Base-by-base conservation (phyloP, 208 protist species). In the Jaenimonas drosophilae region DNA sequence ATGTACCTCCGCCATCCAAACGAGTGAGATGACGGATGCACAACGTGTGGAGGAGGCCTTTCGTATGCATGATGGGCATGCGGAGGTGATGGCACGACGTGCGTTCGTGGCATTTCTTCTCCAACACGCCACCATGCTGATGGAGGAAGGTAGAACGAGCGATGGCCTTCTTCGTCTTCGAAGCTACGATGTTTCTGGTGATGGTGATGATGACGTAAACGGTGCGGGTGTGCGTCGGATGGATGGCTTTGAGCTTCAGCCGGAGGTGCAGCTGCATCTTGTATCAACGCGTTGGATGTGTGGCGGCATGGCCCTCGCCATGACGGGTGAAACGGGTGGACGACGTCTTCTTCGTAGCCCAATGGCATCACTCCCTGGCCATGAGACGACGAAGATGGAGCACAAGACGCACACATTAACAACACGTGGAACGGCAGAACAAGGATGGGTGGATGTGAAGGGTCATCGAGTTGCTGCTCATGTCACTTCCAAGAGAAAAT, bases 71-170 rank as follows among this genome's bases (percentile, higher is more conserved):
- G 86, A 94, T 47, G 81, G 86, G 5, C 86, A 94, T 48, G 86
- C 86, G 2, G 81, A 94, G 59, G 81, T 91, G 27, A 72, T 94
- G 72, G 77, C 81, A 11, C 56, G 78, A 11, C 76, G 85, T 20
- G 77, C 65, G 4, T 75, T 90, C 39, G 40, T 89, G 1, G 70
- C 70, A 0, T 88, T 83, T 67, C 27, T 94, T 17, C 52, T 87
- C 3, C 62, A 76, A 14, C 30, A 34, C 11, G 14, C 30, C 30
- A 34, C 30, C 30, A 34, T 28, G 24, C 14, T 17, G 17, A n/a
- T 16, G 19, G 9, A 43, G 27, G 37, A n/a, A n/a, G n/a, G n/a
- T n/a, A n/a, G n/a, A n/a, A n/a, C n/a, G n/a, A n/a, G 24, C 24
- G 12, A 7, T 21, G 26, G 42, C 6, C 19, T n/a, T 14, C 19